Evolutionary conservation across 768 basidiomycete genomes (phyloP).

Genomic region (Termitomyces sp.): DNA sequence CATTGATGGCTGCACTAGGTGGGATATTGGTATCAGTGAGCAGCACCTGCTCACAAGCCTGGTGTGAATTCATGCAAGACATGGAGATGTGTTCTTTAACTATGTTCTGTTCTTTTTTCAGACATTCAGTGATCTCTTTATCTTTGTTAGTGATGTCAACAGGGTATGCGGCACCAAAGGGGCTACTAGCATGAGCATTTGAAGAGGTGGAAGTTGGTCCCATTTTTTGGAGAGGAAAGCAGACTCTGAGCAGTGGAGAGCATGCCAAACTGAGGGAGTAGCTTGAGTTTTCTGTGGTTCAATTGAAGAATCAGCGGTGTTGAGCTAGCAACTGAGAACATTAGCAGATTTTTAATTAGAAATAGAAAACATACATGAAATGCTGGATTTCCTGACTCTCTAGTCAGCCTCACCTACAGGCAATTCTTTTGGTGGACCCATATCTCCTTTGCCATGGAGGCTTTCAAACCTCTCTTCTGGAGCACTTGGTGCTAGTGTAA

Average conservation of each 20-base stretch:
- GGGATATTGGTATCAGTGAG: constrained; percentile 29
- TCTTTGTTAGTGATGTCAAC: constrained; percentile 81
- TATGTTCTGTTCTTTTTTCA: constrained; percentile 65
- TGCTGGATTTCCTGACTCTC: constrained; percentile 54
- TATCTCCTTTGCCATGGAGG: constrained; percentile 48
- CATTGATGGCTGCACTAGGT: constrained; percentile 19
- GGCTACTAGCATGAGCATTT: constrained; percentile 54
- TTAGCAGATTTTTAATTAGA: neutral
- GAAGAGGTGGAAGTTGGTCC: constrained; percentile 36
- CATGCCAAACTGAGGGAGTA: constrained; percentile 73
- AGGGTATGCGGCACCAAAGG: constrained; percentile 87
- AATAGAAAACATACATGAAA: constrained; percentile 49
- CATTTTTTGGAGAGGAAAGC: constrained; percentile 76
- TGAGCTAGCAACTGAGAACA: constrained; percentile 54
- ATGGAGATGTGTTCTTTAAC: constrained; percentile 49
- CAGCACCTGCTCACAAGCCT: constrained; percentile 43
- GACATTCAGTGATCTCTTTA: constrained; percentile 65
- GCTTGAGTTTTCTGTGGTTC: constrained; percentile 76
- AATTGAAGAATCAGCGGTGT: constrained; percentile 82
- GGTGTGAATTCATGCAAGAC: constrained; percentile 50
- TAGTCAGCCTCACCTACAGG: constrained; percentile 65
- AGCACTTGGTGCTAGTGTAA: constrained; percentile 50
- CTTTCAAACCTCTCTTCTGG: constrained; percentile 44
- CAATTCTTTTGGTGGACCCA: constrained; percentile 47
- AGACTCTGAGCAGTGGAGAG: constrained; percentile 70